Evolutionary conservation across 2,329 filamentous ascomycete species (phyloP).

Genomic region (Xenosphaeropsis pyriputrescens): DNA sequence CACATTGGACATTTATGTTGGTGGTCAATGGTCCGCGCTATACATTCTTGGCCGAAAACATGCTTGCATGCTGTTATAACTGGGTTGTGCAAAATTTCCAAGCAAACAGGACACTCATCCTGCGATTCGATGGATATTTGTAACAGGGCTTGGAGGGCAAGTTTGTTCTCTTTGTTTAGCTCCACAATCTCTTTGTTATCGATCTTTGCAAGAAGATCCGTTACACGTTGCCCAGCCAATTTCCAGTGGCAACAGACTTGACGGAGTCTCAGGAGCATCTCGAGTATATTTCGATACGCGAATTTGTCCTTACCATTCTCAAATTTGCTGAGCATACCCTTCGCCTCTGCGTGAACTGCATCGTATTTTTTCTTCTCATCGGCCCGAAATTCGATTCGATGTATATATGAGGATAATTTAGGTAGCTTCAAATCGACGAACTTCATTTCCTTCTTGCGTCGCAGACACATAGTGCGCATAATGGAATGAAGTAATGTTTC

Average conservation of each 20-base stretch:
- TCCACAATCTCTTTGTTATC: constrained; percentile 53
- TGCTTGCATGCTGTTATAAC: constrained; percentile 81
- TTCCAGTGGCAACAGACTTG: constrained; percentile 87
- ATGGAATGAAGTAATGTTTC: constrained; percentile 57
- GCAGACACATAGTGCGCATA: constrained; percentile 68
- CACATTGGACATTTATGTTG: constrained; percentile 81
- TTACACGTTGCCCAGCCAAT: constrained; percentile 61
- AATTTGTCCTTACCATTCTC: constrained; percentile 30
- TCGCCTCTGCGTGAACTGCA: constrained; percentile 58
- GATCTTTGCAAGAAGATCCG: constrained; percentile 54
- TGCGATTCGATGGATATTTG: constrained; percentile 65
- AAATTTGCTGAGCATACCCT: constrained; percentile 51
- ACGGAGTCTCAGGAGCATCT: constrained; percentile 67
- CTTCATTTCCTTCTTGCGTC: constrained; percentile 75
- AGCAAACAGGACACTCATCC: constrained; percentile 73
- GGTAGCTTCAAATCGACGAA: constrained; percentile 75
- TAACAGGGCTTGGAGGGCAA: constrained; percentile 59
- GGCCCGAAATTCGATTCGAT: constrained; percentile 56
- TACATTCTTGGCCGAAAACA: constrained; percentile 61
- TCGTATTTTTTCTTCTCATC: constrained; percentile 70
- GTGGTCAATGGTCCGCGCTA: constrained; percentile 56
- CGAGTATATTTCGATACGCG: constrained; percentile 61
- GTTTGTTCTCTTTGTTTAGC: constrained; percentile 57
- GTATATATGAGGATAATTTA: constrained; percentile 61
- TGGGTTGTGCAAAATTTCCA: constrained; percentile 55